Evolutionary conservation across 768 basidiomycete species (phyloP).

Genomic region (Hygrophorus russula): DNA sequence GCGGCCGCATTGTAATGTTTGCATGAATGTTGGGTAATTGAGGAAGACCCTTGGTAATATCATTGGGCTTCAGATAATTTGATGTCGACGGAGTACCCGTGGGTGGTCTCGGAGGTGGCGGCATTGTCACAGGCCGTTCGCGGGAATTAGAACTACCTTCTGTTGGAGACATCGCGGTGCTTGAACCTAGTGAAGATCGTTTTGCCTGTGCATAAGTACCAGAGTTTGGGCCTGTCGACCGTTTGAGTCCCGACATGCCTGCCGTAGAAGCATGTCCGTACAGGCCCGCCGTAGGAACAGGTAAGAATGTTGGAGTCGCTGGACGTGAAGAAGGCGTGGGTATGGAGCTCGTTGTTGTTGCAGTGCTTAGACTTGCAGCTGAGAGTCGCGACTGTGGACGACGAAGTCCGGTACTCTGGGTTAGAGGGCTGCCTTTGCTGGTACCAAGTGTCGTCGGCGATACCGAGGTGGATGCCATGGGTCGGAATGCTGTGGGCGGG

Average conservation of each 20-base stretch:
- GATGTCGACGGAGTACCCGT: conserved; percentile 19
- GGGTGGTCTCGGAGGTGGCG: conserved; percentile 18
- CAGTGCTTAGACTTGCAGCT: conserved; percentile 34
- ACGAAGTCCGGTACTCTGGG: conserved; percentile 36
- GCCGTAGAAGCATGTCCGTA: conserved; percentile 29
- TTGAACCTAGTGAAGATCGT: conserved; percentile 52
- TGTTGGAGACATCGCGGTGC: conserved; percentile 16
- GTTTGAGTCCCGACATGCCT: conserved; percentile 39
- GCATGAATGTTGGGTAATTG: conserved; percentile 28
- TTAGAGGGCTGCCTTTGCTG: conserved; percentile 27
- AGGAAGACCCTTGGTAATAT: conserved; percentile 28
- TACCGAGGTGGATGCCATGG: conserved; percentile 33
- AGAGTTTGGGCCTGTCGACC: conserved; percentile 42
- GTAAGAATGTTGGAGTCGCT: conserved; percentile 66
- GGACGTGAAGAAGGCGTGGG: conserved; percentile 62
- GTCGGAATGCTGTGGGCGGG: conserved; percentile 45
- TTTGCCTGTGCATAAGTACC: conserved; percentile 35
- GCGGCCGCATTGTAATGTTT: conserved; percentile 37
- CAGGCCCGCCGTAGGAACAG: conserved; percentile 46
- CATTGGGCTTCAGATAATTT: conserved; percentile 15
- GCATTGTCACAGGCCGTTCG: conserved; percentile 24
- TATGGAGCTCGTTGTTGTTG: conserved; percentile 49
- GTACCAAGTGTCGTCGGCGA: conserved; percentile 31
- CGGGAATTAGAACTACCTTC: conserved; percentile 14
- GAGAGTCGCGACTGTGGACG: conserved; percentile 71